Evolutionary conservation across 441 rosid species (phyloP), one percentile per base, ranked within the genome.

Genomic region (Adansonia rubrostipa): DNA sequence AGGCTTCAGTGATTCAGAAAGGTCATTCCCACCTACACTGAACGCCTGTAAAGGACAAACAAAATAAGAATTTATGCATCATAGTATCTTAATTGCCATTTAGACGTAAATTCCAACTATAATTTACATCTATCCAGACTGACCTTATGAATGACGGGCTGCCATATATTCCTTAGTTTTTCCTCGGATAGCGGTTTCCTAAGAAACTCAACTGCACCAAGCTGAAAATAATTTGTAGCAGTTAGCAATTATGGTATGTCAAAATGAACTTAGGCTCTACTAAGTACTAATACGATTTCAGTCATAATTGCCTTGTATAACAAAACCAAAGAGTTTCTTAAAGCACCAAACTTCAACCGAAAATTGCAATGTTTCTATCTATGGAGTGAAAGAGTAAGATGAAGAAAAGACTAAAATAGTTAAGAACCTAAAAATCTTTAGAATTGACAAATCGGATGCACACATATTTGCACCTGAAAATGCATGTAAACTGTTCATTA

Each of bases 61-160:
- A 60, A 69, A 71, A 65, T 86, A 65, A 83, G 78, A 74, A 58
- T 51, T 51, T 54, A 73, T 62, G 42, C 79, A 50, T 8, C 6
- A 51, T 51, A 44, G 73, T 47, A 47, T 28, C 15, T 14, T 6
- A 33, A 71, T 65, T 40, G 22, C 63, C 50, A 60, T 33, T n/a
- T 63, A 44, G 15, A 40, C 53, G 5, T 73, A 44, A 33, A 19
- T 33, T 64, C 44, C 53, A 76, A 48, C 15, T 74, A 56, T 67
- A 36, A 66, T 40, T 53, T n/a, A 75, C 66, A 19, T 81, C 44
- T 71, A 74, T 10, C 24, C 1, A 19, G 33, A 73, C 67, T n/a
- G 74, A 94, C 99, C 96, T 94, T 94, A 76, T 96, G 99, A 82
- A 93, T 94, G 71, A 96, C 98, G 22, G 94, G 99, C 82, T 96